phyloP scores from a whole-genome alignment of 1,139 yeast species.

The Chernovozyma aurita region DNA sequence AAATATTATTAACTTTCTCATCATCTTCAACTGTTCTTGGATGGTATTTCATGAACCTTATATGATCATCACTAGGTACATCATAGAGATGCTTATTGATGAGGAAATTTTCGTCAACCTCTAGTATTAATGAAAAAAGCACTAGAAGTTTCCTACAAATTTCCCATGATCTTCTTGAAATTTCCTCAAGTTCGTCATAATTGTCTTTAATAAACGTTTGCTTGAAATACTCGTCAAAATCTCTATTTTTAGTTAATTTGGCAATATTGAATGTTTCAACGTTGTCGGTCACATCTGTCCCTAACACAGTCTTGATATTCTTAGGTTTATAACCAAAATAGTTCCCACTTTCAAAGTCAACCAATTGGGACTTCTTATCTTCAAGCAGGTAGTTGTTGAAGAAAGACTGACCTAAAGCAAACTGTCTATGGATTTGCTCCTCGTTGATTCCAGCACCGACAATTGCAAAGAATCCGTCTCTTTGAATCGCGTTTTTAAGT shows the following conservation, averaged over 20 bases:
- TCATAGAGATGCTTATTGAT: slow-evolving; percentile 24
- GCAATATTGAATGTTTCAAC: slow-evolving; percentile 31
- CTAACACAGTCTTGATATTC: slow-evolving; percentile 23
- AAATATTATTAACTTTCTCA: slow-evolving; percentile 22
- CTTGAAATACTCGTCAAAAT: slow-evolving; percentile 19
- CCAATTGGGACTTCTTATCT: slow-evolving; percentile 22
- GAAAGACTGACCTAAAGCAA: slow-evolving; percentile 25
- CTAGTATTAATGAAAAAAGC: slow-evolving; percentile 28
- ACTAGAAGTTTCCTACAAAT: slow-evolving; percentile 22
- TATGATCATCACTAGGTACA: slow-evolving; percentile 29
- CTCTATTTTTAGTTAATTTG: slow-evolving; percentile 23
- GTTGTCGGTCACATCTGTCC: slow-evolving; percentile 25
- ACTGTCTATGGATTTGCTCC: slow-evolving; percentile 22
- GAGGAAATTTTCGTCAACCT: slow-evolving; percentile 28
- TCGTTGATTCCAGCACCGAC: slow-evolving; percentile 22
- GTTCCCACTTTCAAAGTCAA: slow-evolving; percentile 25
- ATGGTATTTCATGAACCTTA: slow-evolving; percentile 29
- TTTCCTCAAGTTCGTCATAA: slow-evolving; percentile 15
- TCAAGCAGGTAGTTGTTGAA: slow-evolving; percentile 22
- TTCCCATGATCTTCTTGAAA: slow-evolving; percentile 21
- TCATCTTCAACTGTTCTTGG: slow-evolving; percentile 23
- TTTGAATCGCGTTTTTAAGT: slow-evolving; percentile 21
- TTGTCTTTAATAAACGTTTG: slow-evolving; percentile 21
- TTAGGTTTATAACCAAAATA: slow-evolving; percentile 29
- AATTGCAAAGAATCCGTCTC: slow-evolving; percentile 32